Conservation (phyloP, 129 eudicot genomes). For the Smallanthus sonchifolius region DNA sequence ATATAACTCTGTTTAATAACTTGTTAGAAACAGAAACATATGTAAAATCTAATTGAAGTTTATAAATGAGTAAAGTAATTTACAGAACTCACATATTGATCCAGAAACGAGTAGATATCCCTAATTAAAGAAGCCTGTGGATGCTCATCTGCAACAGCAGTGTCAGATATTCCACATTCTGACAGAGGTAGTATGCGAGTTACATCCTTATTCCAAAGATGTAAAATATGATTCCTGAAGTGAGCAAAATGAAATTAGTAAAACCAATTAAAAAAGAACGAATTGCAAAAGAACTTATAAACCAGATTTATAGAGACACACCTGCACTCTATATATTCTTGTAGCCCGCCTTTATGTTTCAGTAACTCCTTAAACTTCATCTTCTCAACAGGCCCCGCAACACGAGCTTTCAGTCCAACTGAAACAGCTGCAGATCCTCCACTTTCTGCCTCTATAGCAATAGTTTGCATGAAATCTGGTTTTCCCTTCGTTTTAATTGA, state of each 20-base stretch:
- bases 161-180: constrained; percentile 72
- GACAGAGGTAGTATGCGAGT: constrained; percentile 73
- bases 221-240: constrained; percentile 79
- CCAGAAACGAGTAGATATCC: constrained; percentile 75
- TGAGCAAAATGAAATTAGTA: not conserved
- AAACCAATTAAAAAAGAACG: not conserved
- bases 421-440: constrained; percentile 80
- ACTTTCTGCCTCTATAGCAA: constrained; percentile 45
- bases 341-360: constrained; percentile 92
- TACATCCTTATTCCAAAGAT: constrained; percentile 90
- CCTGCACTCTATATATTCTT: constrained; percentile 93
- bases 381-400: constrained; percentile 76
- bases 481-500: constrained; percentile 40
- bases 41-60: not conserved
- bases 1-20: constrained; percentile 72
- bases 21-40: constrained; percentile 11
- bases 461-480: constrained; percentile 27
- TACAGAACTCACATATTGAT: constrained; percentile 71
- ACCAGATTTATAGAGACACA: constrained; percentile 23
- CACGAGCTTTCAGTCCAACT: constrained; percentile 82
- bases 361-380: constrained; percentile 84
- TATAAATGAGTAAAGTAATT: not conserved
- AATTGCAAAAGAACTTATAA: not conserved
- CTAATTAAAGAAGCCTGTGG: constrained; percentile 58
- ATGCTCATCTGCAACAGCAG: constrained; percentile 49